Conservation (phyloP, 2,329 filamentous ascomycete genomes). For the Lachnellula suecica region DNA sequence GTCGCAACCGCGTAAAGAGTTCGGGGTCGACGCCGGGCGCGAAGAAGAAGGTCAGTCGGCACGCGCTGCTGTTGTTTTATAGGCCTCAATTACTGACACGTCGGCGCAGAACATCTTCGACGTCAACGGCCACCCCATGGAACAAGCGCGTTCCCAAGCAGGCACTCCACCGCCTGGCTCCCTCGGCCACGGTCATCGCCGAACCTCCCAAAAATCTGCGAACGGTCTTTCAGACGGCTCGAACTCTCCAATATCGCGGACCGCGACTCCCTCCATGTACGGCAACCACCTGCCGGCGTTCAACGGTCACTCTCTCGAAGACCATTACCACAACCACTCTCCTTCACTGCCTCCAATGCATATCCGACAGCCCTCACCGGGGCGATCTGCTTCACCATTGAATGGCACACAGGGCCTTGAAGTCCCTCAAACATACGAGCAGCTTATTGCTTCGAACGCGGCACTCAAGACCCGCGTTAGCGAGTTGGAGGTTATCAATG, state of each 20-base stretch:
- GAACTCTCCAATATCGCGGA: constrained; percentile 77
- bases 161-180: constrained; percentile 51
- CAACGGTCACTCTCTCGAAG: constrained; percentile 62
- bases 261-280: constrained; percentile 73
- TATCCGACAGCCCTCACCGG: constrained; percentile 57
- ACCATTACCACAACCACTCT: constrained; percentile 61
- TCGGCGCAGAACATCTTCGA: constrained; percentile 38
- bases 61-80: neutral
- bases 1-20: constrained; percentile 95
- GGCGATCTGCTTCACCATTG: constrained; percentile 48
- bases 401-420: constrained; percentile 64
- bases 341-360: constrained; percentile 50
- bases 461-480: constrained; percentile 92
- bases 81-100: constrained; percentile 20
- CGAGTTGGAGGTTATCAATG: constrained; percentile 93
- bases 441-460: constrained; percentile 76
- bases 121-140: constrained; percentile 52
- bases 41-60: constrained; percentile 73
- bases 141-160: constrained; percentile 53
- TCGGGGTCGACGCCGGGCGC: constrained; percentile 70
- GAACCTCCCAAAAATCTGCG: constrained; percentile 68
- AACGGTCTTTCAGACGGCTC: constrained; percentile 74
- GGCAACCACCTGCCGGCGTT: constrained; percentile 77
- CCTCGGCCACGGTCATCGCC: constrained; percentile 58
- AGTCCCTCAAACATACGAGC: constrained; percentile 74